Conservation (phyloP, 345 rosid genomes). For the Citrus medica region DNA sequence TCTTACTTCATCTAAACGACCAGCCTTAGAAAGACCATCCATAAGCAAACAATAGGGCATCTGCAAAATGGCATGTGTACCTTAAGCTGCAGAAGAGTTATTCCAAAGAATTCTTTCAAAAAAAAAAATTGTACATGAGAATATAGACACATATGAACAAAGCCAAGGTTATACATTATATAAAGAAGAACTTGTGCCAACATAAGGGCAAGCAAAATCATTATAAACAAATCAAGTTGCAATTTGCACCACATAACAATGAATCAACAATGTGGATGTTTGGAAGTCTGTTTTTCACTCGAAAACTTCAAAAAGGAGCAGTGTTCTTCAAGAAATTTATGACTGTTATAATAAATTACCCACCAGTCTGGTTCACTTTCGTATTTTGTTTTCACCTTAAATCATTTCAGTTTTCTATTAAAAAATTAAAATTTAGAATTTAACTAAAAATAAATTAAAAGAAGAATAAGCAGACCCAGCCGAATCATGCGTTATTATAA, state of each 20-base stretch:
- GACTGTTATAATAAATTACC: background rate
- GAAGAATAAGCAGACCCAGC: no score
- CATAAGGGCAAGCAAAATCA: background rate
- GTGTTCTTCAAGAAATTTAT: background rate
- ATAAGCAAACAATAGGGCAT: slow-evolving; percentile 89
- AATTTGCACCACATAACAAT: background rate
- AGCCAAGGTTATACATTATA: background rate
- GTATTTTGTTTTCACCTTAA: background rate
- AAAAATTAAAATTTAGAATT: background rate
- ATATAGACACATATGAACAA: background rate
- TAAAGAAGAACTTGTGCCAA: background rate
- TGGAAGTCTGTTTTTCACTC: background rate
- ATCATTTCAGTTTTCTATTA: background rate
- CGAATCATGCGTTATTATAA: background rate
- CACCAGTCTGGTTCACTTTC: background rate
- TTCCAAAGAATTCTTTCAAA: background rate
- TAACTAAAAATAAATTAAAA: no score
- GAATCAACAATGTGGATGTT: background rate
- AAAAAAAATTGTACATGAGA: slow-evolving; percentile 9
- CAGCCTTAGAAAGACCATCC: slow-evolving; percentile 86
- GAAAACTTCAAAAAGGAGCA: background rate
- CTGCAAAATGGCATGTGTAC: slow-evolving; percentile 32
- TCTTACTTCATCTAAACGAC: slow-evolving; percentile 68
- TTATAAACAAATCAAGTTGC: slow-evolving; percentile 2
- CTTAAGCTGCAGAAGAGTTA: slow-evolving; percentile 11